phyloP scores from a whole-genome alignment of 352 stramenopile species.

The Thalassiosira mediterranea region DNA sequence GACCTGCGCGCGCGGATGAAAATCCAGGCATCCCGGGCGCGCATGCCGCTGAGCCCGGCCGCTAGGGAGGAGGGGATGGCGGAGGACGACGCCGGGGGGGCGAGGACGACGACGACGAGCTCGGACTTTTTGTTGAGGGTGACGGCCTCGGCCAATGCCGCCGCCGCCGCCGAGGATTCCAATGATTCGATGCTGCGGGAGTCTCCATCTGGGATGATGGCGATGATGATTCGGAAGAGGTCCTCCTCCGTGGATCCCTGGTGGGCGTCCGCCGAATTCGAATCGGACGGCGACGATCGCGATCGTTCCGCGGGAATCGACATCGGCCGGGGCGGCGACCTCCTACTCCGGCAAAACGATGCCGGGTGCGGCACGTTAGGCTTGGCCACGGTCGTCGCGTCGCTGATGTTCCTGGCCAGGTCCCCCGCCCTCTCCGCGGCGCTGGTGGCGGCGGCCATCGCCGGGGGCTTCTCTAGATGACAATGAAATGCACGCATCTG shows the following conservation, averaged over 20 bases:
- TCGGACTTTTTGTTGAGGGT: slow-evolving; percentile 48
- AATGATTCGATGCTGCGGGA: too few relatives aligned
- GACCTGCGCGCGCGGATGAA: slow-evolving; percentile 66
- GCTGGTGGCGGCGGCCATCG: slow-evolving; percentile 19
- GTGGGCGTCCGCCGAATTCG: slow-evolving; percentile 25
- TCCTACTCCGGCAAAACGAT: slow-evolving; percentile 5
- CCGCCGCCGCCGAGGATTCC: neutral
- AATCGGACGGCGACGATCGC: neutral
- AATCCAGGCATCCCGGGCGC: slow-evolving; percentile 35
- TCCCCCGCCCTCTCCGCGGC: slow-evolving; percentile 29
- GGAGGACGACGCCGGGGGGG: slow-evolving; percentile 18
- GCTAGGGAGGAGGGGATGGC: slow-evolving; percentile 32
- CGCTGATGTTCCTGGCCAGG: slow-evolving; percentile 30
- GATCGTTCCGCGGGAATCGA: neutral
- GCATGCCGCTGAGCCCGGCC: slow-evolving; percentile 27
- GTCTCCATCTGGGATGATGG: too few relatives aligned
- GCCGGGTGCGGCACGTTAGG: slow-evolving; percentile 1
- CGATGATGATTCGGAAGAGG: slow-evolving; percentile 15
- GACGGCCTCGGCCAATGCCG: slow-evolving; percentile 11
- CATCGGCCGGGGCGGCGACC: neutral
- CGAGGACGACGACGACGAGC: slow-evolving; percentile 26
- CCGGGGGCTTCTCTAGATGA: slow-evolving; percentile 20
- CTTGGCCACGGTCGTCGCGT: slow-evolving; percentile 6
- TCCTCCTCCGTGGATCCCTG: slow-evolving; percentile 26
- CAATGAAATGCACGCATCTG: too few relatives aligned